Evolutionary conservation across 768 basidiomycete species (phyloP).

Genomic region (Phlebiopsis flavidoalba): DNA sequence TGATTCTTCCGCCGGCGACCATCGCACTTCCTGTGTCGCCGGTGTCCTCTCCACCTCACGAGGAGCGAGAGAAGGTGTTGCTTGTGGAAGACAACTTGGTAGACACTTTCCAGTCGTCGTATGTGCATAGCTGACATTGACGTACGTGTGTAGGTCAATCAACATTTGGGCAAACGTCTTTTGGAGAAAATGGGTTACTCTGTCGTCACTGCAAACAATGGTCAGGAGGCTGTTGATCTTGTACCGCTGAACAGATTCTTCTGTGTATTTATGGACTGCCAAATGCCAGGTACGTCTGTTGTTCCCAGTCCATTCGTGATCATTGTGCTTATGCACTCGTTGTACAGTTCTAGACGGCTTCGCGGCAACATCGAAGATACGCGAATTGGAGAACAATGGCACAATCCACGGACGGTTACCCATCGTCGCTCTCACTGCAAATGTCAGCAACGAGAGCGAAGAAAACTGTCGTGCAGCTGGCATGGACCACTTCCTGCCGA

Average conservation of each 20-base stretch:
- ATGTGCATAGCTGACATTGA: background rate
- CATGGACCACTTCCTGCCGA: conserved; percentile 26
- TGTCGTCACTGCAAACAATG: conserved; percentile 21
- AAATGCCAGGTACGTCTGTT: conserved; percentile 10
- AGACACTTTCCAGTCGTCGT: background rate
- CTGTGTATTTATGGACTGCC: conserved; percentile 26
- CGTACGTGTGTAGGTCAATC: conserved; percentile 16
- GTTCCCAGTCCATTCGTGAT: background rate
- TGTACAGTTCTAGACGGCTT: conserved; percentile 23
- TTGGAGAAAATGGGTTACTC: conserved; percentile 24
- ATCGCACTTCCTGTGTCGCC: background rate
- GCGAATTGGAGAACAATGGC: conserved; percentile 20
- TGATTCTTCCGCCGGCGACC: background rate
- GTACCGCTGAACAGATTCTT: conserved; percentile 12
- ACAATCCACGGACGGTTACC: conserved; percentile 18
- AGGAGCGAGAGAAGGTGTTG: conserved; percentile 10
- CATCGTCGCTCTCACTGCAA: conserved; percentile 25
- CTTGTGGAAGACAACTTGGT: conserved; percentile 26
- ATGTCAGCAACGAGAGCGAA: conserved; percentile 24
- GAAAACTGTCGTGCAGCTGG: conserved; percentile 21
- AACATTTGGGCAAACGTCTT: conserved; percentile 21
- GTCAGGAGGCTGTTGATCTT: conserved; percentile 20
- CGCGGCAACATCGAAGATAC: conserved; percentile 18
- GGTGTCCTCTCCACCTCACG: background rate
- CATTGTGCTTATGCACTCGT: background rate